Conservation (phyloP, 2,329 filamentous ascomycete species). For the Trichoderma atroviride region DNA sequence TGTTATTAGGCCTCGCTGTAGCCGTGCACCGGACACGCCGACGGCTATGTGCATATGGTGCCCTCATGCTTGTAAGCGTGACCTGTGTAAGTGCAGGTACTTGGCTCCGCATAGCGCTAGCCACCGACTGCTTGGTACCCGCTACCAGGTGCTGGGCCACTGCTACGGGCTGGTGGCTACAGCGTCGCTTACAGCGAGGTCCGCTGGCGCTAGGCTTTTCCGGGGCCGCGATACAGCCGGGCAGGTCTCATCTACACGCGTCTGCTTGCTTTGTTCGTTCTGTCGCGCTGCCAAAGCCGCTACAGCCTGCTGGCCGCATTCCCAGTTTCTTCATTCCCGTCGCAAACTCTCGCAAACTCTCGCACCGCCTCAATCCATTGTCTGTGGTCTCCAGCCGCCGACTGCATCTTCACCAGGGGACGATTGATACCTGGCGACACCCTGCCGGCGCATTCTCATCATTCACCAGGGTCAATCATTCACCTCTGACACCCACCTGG, state of each 20-base stretch:
- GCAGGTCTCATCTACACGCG: conserved; percentile 26
- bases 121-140: not conserved
- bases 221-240: conserved; percentile 20
- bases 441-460: not conserved
- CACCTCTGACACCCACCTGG: not conserved
- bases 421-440: not conserved
- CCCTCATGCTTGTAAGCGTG: conserved; percentile 1
- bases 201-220: conserved; percentile 24
- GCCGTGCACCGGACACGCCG: not conserved
- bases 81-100: not conserved
- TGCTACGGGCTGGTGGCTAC: not conserved
- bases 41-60: not conserved
- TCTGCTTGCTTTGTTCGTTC: conserved; percentile 19
- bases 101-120: not conserved
- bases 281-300: conserved; percentile 21
- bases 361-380: not conserved
- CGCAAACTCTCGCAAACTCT: not conserved
- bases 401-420: not conserved
- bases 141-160: not conserved
- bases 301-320: conserved; percentile 8
- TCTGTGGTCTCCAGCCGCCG: not conserved
- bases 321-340: conserved; percentile 4
- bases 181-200: conserved; percentile 5
- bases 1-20: not conserved
- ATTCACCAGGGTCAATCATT: not conserved